Conservation (phyloP, 2,329 filamentous ascomycete genomes). For the Fonsecaea nubica region DNA sequence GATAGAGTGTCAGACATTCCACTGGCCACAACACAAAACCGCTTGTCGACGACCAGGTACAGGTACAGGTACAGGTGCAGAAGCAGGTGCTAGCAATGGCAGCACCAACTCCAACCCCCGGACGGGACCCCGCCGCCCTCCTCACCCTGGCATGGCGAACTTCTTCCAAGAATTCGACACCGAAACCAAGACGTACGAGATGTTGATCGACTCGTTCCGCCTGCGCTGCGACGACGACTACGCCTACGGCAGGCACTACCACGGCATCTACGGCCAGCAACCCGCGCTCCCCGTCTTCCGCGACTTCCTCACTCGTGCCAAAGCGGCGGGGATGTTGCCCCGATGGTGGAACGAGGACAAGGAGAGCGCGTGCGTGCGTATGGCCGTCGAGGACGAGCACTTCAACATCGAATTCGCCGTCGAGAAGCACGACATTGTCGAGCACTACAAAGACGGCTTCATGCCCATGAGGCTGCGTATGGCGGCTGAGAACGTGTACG, state of each 20-base stretch:
- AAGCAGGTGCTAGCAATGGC: not conserved
- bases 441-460: conserved; percentile 52
- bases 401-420: conserved; percentile 30
- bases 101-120: not conserved
- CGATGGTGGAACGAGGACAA: conserved; percentile 55
- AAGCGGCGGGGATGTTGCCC: conserved; percentile 48
- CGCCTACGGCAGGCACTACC: conserved; percentile 40
- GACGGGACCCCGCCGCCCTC: conserved; percentile 38
- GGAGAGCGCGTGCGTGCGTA: conserved; percentile 47
- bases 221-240: conserved; percentile 52
- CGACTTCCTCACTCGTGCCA: conserved; percentile 30
- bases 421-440: conserved; percentile 42
- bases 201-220: conserved; percentile 59
- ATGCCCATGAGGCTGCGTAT: conserved; percentile 61
- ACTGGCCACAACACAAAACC: conserved; percentile 59
- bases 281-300: conserved; percentile 27
- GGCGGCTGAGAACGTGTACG: conserved; percentile 53
- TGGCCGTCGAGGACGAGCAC: conserved; percentile 43
- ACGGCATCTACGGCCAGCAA: conserved; percentile 28
- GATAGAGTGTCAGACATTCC: conserved; percentile 57
- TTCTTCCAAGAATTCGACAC: conserved; percentile 48
- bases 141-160: conserved; percentile 22
- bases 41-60: conserved; percentile 23
- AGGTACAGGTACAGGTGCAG: not conserved
- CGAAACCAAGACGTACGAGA: conserved; percentile 53